Base-by-base conservation (phyloP, 805 yeast species). In the Saccharomycopsis babjevae region DNA sequence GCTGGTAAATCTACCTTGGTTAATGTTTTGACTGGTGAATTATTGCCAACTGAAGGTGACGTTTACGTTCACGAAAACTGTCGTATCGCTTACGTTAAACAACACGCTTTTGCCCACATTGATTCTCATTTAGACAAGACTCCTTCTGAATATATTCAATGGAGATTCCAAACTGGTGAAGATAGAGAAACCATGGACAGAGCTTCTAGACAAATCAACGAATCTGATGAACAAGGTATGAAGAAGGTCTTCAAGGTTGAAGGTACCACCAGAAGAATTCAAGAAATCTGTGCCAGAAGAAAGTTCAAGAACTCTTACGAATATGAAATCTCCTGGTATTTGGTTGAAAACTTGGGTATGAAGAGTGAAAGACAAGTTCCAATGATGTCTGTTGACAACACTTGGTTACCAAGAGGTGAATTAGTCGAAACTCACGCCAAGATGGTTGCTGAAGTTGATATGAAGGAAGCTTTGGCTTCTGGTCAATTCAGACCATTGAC, bases 141-240 rank as follows among this genome's bases (percentile, higher is more conserved):
- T 75, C 99, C 99, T 76, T 91, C 97, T 74, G 99, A 94, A 84
- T 94, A 94, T 84, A 94, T 94, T 73, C 99, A 94, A 84, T 94
- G 99, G 99, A 94, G 99, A 88, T 94, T 93, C 97, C 99, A 94
- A 84, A 94, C 99, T 76, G 99, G 99, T 92, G 99, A 94, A 84
- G 99, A 94, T 81, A 91, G 99, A 84, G 99, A 94, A 85, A 94
- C 99, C 81, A 94, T 94, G 99, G 99, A 94, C 85, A 89, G 98
- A 84, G 99, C 98, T 77, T 90, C 96, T 79, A 90, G 99, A 85
- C 93, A 87, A 78, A 91, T 94, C 78, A 91, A 88, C 76, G 99
- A 94, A 83, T 80, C 83, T 72, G 99, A 94, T 81, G 97, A 92
- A 84, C 84, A 86, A 79, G 89, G 96, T 76, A 94, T 94, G 99